Base-by-base conservation (phyloP, 345 rosid genomes). In the Brassica juncea region DNA sequence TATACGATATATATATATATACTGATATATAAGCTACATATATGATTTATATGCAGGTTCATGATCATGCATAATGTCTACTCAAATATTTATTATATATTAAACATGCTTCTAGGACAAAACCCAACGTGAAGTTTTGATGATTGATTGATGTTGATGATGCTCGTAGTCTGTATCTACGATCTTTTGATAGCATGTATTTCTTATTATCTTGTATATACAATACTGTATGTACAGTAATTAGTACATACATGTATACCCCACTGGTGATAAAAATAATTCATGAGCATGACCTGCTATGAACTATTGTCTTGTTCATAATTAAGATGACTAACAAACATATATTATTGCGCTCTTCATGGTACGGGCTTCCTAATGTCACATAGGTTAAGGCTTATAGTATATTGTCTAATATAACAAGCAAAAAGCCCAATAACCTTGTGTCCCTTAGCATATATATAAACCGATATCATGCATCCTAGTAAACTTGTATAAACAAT, bases 1-100 rank as follows among this genome's bases (percentile, higher is more conserved):
- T 71, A 61, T 14, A 54, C 9, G 21, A 19, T 19, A 19, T 19
- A 23, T 23, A 35, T 58, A 52, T 81, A 27, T 72, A 72, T 66
- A 65, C 73, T 76, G 74, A 71, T 80, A 55, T 81, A 76, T 52
- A 12, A 35, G 47, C 68, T 70, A 54, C 66, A 58, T 54, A 54
- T 69, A 34, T 78, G 63, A 60, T 64, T 44, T 75, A 70, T 21
- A 70, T 70, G 72, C 39, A 74, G 66, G 21, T 57, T 58, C 58
- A 47, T 66, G 69, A 57, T 32, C 49, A 59, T 80, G 19, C 57
- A 54, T 69, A 54, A 68, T 74, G 35, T 69, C 71, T 65, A 70
- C 34, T 44, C 44, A 30, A 25, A 31, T 64, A 64, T 42, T 39
- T 21, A 19, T 28, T 28, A 57, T 39, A 65, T 58, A 12, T 63